Evolutionary conservation across 441 rosid genomes (phyloP).

Genomic region (Pelargonium myrrhifolium): DNA sequence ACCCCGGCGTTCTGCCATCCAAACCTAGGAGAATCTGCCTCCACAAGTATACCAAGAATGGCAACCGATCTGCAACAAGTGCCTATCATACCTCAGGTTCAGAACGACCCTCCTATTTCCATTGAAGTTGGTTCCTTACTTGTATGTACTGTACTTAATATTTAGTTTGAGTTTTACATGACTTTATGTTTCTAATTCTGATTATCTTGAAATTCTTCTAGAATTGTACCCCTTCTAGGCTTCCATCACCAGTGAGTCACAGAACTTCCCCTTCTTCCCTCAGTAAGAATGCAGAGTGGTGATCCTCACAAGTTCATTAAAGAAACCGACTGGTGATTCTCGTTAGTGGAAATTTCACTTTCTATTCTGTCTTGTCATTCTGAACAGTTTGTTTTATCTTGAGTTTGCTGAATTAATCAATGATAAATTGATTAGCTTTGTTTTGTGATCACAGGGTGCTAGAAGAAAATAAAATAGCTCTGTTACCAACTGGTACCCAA

Average conservation of each 20-base stretch:
- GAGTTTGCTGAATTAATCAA: background rate
- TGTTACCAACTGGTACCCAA: background rate
- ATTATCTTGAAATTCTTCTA: background rate
- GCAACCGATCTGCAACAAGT: background rate
- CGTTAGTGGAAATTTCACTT: background rate
- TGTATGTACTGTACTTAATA: background rate
- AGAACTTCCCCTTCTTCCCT: background rate
- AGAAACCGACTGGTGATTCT: background rate
- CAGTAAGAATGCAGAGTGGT: background rate
- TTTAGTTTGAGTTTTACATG: background rate
- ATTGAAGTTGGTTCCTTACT: background rate
- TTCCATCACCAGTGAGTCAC: background rate
- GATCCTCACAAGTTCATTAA: background rate
- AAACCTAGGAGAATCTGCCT: conserved; percentile 1
- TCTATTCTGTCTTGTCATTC: background rate
- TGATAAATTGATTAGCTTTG: background rate
- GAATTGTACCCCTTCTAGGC: background rate
- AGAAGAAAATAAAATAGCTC: background rate
- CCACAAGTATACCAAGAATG: background rate
- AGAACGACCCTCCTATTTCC: background rate
- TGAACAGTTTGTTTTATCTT: background rate
- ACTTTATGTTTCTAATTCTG: background rate
- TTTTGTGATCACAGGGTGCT: background rate
- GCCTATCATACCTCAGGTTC: conserved; percentile 1
- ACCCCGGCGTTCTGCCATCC: conserved; percentile 3